Conservation (phyloP, 805 yeast species). For the Lipomyces japonicus region DNA sequence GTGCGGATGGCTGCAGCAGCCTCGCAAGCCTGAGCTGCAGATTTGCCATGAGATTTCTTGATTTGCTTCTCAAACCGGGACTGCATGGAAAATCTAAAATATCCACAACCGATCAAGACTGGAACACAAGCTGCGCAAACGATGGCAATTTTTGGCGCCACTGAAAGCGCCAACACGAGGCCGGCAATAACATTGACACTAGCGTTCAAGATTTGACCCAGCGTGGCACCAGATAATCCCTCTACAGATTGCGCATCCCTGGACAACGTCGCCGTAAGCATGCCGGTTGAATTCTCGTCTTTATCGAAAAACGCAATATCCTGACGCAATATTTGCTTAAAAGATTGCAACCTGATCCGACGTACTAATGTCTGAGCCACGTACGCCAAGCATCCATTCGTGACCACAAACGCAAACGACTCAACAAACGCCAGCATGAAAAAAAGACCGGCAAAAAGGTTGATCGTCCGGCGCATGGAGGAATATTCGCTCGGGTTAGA, state of each 20-base stretch:
- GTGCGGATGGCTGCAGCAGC: slow-evolving; percentile 43
- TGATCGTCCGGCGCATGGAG: slow-evolving; percentile 39
- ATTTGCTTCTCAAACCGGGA: slow-evolving; percentile 38
- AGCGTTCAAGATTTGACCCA: slow-evolving; percentile 34
- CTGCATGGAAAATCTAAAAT: slow-evolving; percentile 38
- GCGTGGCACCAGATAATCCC: slow-evolving; percentile 34
- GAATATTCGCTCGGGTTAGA: slow-evolving; percentile 29
- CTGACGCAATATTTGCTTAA: slow-evolving; percentile 32
- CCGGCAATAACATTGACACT: slow-evolving; percentile 41
- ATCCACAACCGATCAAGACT: slow-evolving; percentile 42
- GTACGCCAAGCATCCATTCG: slow-evolving; percentile 21
- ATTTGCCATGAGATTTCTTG: slow-evolving; percentile 39
- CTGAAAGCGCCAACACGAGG: slow-evolving; percentile 39
- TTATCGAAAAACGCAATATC: slow-evolving; percentile 34
- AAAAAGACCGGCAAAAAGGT: slow-evolving; percentile 30
- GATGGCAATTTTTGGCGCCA: slow-evolving; percentile 43
- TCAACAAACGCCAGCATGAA: slow-evolving; percentile 29
- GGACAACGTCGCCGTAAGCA: slow-evolving; percentile 31
- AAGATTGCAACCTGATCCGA: slow-evolving; percentile 28
- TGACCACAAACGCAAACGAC: slow-evolving; percentile 10
- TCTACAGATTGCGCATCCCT: slow-evolving; percentile 34
- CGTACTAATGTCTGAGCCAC: slow-evolving; percentile 28
- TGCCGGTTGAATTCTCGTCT: slow-evolving; percentile 33
- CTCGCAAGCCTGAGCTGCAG: slow-evolving; percentile 44
- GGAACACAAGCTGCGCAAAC: slow-evolving; percentile 41